These are phyloP conservation scores for Gracilaria caudata DNA, from an alignment of 23 red algal genomes.

Conservation along the genomic window DNA sequence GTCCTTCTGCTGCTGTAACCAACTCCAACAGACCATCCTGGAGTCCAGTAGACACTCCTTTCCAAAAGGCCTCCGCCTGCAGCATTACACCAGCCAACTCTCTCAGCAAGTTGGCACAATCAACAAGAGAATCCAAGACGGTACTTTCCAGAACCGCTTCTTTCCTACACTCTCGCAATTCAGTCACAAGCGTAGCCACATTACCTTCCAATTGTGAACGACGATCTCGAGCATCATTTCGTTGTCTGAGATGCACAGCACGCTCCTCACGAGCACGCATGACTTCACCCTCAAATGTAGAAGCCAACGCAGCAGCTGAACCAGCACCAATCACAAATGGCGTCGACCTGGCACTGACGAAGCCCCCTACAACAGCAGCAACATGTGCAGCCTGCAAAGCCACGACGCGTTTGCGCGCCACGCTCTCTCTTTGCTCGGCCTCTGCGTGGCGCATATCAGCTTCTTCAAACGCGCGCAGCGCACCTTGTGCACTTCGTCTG, in stretches of 20 bases:
- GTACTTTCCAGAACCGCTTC: slow-evolving; percentile 33
- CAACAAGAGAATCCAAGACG: slow-evolving; percentile 31
- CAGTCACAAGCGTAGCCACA: slow-evolving; percentile 15
- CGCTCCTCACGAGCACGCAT: slow-evolving; percentile 52
- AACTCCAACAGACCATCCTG: slow-evolving; percentile 20
- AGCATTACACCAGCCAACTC: slow-evolving; percentile 39
- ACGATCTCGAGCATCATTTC: slow-evolving; percentile 35
- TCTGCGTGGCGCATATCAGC: slow-evolving; percentile 21
- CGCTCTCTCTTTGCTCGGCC: slow-evolving; percentile 19
- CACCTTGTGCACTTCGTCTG: slow-evolving; percentile 2
- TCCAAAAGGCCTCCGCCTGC: slow-evolving; percentile 50
- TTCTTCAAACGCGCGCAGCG: slow-evolving; percentile 31
- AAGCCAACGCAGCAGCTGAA: slow-evolving; percentile 41
- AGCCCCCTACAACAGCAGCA: slow-evolving; percentile 31
- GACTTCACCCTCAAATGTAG: slow-evolving; percentile 30
- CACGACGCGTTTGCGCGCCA: not conserved
- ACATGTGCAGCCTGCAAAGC: slow-evolving; percentile 34
- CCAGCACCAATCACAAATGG: slow-evolving; percentile 39
- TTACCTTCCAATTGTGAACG: not conserved
- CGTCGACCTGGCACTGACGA: slow-evolving; percentile 27
- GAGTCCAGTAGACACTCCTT: slow-evolving; percentile 16
- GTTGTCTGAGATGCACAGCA: slow-evolving; percentile 36
- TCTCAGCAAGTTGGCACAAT: slow-evolving; percentile 14
- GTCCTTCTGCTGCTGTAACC: slow-evolving; percentile 16
- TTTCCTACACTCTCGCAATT: slow-evolving; percentile 25